These are phyloP conservation scores for Bimuria novae-zelandiae DNA, from an alignment of 2,329 filamentous ascomycete species.

Conservation along the genomic window DNA sequence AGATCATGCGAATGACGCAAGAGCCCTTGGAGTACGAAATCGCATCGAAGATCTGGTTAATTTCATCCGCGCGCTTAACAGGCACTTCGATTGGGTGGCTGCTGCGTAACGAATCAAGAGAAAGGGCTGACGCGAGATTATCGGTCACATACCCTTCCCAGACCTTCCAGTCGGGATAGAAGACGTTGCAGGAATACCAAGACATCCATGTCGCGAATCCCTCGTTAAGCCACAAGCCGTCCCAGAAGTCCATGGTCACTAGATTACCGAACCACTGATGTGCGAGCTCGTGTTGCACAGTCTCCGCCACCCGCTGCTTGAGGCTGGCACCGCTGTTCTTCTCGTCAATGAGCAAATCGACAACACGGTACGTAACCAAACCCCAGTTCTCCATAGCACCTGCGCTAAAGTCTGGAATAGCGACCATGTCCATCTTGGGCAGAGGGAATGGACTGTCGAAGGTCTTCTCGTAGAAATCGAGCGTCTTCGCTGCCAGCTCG, in stretches of 20 bases:
- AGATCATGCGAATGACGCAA: conserved; percentile 95
- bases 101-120: conserved; percentile 87
- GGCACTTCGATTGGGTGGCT: conserved; percentile 97
- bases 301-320: conserved; percentile 92
- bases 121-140: conserved; percentile 84
- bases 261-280: conserved; percentile 99
- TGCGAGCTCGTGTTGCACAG: conserved; percentile 94
- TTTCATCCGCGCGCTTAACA: conserved; percentile 91
- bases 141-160: conserved; percentile 96
- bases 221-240: conserved; percentile 94
- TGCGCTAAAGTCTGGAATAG: conserved; percentile 92
- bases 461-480: conserved; percentile 94
- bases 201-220: conserved; percentile 93
- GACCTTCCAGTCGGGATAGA: conserved; percentile 98
- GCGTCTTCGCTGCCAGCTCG: conserved; percentile 83
- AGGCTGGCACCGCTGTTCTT: conserved; percentile 86
- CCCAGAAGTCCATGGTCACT: conserved; percentile 99
- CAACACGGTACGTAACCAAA: conserved; percentile 90
- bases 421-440: conserved; percentile 96
- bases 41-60: conserved; percentile 97
- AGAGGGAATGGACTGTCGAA: conserved; percentile 87
- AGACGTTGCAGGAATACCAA: conserved; percentile 90
- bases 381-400: conserved; percentile 99
- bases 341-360: conserved; percentile 88
- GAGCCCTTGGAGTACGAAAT: conserved; percentile 98